phyloP scores from a whole-genome alignment of 2,329 filamentous ascomycete genomes.

The Colletotrichum orchidophilum region DNA sequence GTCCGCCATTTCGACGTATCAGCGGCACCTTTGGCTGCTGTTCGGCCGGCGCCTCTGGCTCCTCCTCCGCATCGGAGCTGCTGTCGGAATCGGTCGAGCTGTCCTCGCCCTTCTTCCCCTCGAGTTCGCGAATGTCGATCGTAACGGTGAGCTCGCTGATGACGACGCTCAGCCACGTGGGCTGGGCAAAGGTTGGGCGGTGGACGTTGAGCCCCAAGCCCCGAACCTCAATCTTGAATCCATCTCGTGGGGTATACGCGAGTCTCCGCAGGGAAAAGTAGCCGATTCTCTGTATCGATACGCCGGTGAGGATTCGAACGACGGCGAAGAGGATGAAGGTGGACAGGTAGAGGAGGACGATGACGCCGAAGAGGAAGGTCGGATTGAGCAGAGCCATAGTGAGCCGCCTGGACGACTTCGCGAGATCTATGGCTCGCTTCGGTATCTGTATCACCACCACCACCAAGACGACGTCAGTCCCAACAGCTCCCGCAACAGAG shows the following conservation, averaged over 20 bases:
- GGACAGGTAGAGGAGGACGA: slow-evolving; percentile 87
- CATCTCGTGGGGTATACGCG: slow-evolving; percentile 88
- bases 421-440: slow-evolving; percentile 19
- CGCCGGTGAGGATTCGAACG: slow-evolving; percentile 88
- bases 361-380: slow-evolving; percentile 86
- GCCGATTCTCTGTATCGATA: slow-evolving; percentile 95
- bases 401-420: slow-evolving; percentile 33
- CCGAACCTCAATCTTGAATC: slow-evolving; percentile 87
- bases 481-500: background rate
- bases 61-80: slow-evolving; percentile 35
- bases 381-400: slow-evolving; percentile 74
- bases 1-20: slow-evolving; percentile 41
- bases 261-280: slow-evolving; percentile 92
- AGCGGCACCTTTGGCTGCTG: slow-evolving; percentile 29
- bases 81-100: slow-evolving; percentile 42
- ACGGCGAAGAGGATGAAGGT: slow-evolving; percentile 95
- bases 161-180: slow-evolving; percentile 94
- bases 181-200: slow-evolving; percentile 94
- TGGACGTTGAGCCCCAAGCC: slow-evolving; percentile 89
- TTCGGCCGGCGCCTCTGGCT: slow-evolving; percentile 13
- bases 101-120: slow-evolving; percentile 54
- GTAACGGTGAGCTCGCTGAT: slow-evolving; percentile 87
- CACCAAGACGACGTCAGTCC: slow-evolving; percentile 9
- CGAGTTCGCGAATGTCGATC: slow-evolving; percentile 76
- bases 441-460: slow-evolving; percentile 21